These are phyloP conservation scores for Bodo saltans DNA, from an alignment of 78 protist species.

Conservation along the genomic window DNA sequence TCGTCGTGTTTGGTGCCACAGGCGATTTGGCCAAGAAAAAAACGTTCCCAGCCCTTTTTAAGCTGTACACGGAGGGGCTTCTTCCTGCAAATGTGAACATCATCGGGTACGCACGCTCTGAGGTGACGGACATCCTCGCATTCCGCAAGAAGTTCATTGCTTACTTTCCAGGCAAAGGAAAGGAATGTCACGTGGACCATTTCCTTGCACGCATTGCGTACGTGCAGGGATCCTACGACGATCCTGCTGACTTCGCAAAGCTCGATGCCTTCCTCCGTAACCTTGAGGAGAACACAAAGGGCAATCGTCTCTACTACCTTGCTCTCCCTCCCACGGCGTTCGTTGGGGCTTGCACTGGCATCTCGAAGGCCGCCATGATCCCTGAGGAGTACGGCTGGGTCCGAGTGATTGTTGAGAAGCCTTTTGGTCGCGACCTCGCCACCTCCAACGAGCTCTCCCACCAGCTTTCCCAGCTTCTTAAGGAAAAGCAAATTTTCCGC, in stretches of 20 bases:
- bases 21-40: conserved; percentile 88
- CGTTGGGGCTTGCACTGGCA: conserved; percentile 40
- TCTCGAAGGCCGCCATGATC: background rate
- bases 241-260: background rate
- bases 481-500: conserved; percentile 74
- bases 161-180: background rate
- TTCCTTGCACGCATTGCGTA: conserved; percentile 14
- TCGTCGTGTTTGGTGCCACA: conserved; percentile 42
- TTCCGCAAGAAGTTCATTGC: background rate
- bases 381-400: conserved; percentile 62
- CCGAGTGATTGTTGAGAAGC: conserved; percentile 92
- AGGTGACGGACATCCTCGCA: conserved; percentile 38
- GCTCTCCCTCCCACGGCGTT: conserved; percentile 89
- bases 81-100: conserved; percentile 23
- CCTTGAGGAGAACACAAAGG: background rate
- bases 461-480: conserved; percentile 42
- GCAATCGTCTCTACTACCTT: conserved; percentile 82
- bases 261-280: conserved; percentile 15
- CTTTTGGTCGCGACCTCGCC: conserved; percentile 85
- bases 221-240: conserved; percentile 25
- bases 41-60: conserved; percentile 81
- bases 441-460: conserved; percentile 49
- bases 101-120: conserved; percentile 81
- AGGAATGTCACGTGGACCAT: background rate
- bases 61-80: conserved; percentile 40